A percentile compares a stretch with the other conserved stretches of the same genome.
phyloP scores from a whole-genome alignment of 2,329 filamentous ascomycete species.

The Lasiodiplodia citricola region DNA sequence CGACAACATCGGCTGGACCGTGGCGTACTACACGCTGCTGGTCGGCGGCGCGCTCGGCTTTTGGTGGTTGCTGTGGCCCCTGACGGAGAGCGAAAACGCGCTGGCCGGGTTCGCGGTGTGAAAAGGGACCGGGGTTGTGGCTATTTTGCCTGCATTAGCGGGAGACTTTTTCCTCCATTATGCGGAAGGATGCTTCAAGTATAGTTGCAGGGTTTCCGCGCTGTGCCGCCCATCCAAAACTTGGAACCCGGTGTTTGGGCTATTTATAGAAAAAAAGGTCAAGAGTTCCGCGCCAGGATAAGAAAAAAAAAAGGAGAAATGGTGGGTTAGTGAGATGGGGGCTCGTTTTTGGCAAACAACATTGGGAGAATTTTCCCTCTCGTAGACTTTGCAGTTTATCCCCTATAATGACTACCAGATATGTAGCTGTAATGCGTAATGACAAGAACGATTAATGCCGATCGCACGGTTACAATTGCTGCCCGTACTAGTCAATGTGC shows the following conservation, averaged over 20 bases:
- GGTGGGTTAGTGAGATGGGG: neutral
- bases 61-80: conserved; percentile 70
- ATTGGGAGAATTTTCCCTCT: neutral
- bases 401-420: neutral
- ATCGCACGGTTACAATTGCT: too few species aligned
- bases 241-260: neutral
- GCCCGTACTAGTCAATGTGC: neutral
- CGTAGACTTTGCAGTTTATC: neutral
- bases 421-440: conserved; percentile 17
- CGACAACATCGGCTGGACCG: conserved; percentile 66
- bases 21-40: conserved; percentile 79
- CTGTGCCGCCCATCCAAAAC: neutral
- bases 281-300: neutral
- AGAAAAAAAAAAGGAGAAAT: neutral
- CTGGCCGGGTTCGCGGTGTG: conserved; percentile 39
- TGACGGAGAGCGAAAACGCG: conserved; percentile 69
- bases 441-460: neutral
- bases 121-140: neutral
- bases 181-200: neutral
- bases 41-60: conserved; percentile 74
- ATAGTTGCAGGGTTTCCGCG: neutral
- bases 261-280: conserved; percentile 5
- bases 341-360: neutral
- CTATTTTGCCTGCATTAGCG: neutral
- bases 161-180: neutral